Conservation (phyloP, 371 early-diverging fungal genomes). For the Mucor sp. region DNA sequence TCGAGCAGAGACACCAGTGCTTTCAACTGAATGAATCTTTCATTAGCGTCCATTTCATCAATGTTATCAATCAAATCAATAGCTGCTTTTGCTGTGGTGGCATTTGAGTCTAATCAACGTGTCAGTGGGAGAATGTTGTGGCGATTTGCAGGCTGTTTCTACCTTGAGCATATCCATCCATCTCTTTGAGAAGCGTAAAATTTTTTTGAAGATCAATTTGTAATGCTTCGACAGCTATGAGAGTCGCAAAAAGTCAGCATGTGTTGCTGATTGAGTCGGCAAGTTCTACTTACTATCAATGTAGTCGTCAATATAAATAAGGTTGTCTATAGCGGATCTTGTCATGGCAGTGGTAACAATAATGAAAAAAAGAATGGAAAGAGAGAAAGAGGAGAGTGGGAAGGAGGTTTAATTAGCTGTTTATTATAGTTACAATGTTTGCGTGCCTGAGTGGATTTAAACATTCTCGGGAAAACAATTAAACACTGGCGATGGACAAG, state of each 20-base stretch:
- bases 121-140: not conserved
- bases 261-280: not conserved
- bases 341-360: slow-evolving; percentile 7
- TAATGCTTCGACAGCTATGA: slow-evolving; percentile 80
- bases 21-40: slow-evolving; percentile 62
- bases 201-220: slow-evolving; percentile 88
- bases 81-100: slow-evolving; percentile 62
- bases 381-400: not conserved
- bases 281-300: slow-evolving; percentile 70
- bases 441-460: not conserved
- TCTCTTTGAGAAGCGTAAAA: slow-evolving; percentile 86
- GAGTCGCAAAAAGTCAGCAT: not conserved
- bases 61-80: slow-evolving; percentile 59
- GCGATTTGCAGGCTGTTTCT: slow-evolving; percentile 1
- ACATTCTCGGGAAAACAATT: not conserved
- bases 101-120: slow-evolving; percentile 51
- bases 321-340: slow-evolving; percentile 34
- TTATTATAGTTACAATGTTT: not conserved
- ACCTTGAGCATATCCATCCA: slow-evolving; percentile 85
- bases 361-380: not conserved
- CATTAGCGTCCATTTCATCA: slow-evolving; percentile 49
- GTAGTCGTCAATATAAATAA: slow-evolving; percentile 85
- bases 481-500: not conserved
- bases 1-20: slow-evolving; percentile 60
- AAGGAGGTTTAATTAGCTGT: not conserved